Evolutionary conservation across 345 rosid genomes (phyloP), one percentile per base, ranked within the genome.

Genomic region (Xanthoceras sorbifolium): DNA sequence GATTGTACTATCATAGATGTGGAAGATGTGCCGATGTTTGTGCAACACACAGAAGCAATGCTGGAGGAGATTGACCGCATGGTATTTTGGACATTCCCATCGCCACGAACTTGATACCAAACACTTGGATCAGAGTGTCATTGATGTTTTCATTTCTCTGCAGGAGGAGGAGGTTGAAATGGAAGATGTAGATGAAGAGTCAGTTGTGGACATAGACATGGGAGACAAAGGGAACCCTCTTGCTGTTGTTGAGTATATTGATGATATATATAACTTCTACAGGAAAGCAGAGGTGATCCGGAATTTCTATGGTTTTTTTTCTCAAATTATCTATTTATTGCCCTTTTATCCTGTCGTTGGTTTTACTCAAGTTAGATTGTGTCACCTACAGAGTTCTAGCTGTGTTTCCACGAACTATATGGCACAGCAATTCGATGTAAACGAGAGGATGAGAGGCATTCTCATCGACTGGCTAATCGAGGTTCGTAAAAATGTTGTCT

Each of bases 81-180:
- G 99, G 99, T 93, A 91, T 23, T 9, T 32, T 23, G n/a, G 32
- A 44, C 68, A 68, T 52, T 46, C 34, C n/a, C n/a, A n/a, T n/a
- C n/a, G n/a, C n/a, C n/a, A n/a, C n/a, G n/a, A n/a, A n/a, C n/a
- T n/a, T 23, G 44, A 38, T 46, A 25, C 64, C 20, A 17, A 23
- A 44, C 55, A 29, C 25, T 20, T 60, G 34, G 60, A 8, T 22
- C 11, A 54, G 29, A 28, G 22, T n/a, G 22, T 15, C 40, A 61
- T 25, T 46, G 52, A 50, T 46, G 42, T 18, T 64, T 15, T 57
- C 6, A 23, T 72, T 72, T 65, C 61, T 57, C 18, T 75, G 54
- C 81, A 95, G 98, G 93, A 95, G 98, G 93, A 90, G 48, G 99
- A 92, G 73, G 85, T 89, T 79, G 97, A 93, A 84, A 90, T 92